Percentiles rank a stretch among this genome's conserved stretches.
Evolutionary conservation across 176 grass and related monocot genomes (phyloP).

Genomic region (Cocos nucifera): DNA sequence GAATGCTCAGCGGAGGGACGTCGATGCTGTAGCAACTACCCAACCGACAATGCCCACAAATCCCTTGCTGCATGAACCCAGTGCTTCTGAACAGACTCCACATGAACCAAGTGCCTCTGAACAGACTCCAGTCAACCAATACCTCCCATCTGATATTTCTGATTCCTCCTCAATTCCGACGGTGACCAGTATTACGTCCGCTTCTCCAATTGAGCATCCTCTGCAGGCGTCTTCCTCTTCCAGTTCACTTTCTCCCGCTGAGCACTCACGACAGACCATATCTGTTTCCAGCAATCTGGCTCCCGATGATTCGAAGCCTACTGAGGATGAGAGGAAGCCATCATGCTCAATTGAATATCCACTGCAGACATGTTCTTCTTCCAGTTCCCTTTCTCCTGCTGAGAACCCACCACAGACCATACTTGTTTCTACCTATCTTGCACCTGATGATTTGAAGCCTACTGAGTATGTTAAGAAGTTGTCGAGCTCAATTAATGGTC

Average conservation of each 20-base stretch:
- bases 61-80: constrained; percentile 19
- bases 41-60: constrained; percentile 16
- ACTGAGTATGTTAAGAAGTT: constrained; percentile 32
- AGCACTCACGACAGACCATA: constrained; percentile 25
- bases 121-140: constrained; percentile 11
- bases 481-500: constrained; percentile 16
- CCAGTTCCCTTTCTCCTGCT: not conserved
- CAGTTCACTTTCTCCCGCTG: not conserved
- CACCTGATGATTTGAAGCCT: constrained; percentile 3
- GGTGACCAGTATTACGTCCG: constrained; percentile 10
- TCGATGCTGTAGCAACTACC: constrained; percentile 14
- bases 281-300: constrained; percentile 19
- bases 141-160: constrained; percentile 16
- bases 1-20: constrained; percentile 28
- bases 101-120: constrained; percentile 18
- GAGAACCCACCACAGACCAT: constrained; percentile 23
- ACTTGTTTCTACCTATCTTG: constrained; percentile 19
- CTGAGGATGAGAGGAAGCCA: constrained; percentile 34
- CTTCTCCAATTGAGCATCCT: constrained; percentile 13
- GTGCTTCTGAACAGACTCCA: constrained; percentile 16
- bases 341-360: constrained; percentile 33
- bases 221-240: constrained; percentile 18
- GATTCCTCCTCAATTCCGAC: constrained; percentile 17
- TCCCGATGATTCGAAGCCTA: constrained; percentile 1
- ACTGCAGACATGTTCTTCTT: constrained; percentile 14